Evolutionary conservation across 345 rosid species (phyloP), one percentile per base, ranked within the genome.

Genomic region (Syzygium grande): DNA sequence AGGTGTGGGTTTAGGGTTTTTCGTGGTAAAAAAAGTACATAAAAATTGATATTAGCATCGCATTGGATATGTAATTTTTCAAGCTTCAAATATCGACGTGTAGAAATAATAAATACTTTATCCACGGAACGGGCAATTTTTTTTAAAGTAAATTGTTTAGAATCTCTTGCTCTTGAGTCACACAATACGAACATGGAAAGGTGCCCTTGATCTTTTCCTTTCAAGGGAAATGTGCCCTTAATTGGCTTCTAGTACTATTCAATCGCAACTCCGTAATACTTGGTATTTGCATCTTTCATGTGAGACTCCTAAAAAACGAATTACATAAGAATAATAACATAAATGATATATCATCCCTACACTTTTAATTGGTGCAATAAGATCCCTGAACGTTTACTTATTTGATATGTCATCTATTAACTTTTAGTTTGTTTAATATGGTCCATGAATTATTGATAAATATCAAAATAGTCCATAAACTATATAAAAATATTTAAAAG

Each of bases 371-470:
- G 29, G 29, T 63, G 4, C 5, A n/a, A n/a, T 2, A 0, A 3
- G 15, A 14, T 7, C 0, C 1, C 30, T 13, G 4, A 63, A 59
- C 0, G 27, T 59, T 59, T 4, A 43, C 46, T 43, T 43, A 5
- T 43, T 43, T 43, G 46, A 43, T 43, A 16, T 30, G 0, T 4
- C 43, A 0, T 16, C 11, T 0, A 0, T 16, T 1, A 3, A 30
- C 0, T 65, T 65, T 65, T 30, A 65, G 0, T 30, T 2, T 2
- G 0, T 15, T 30, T 0, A 0, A 65, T 30, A 14, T 30, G 17
- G 29, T 7, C 0, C 2, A 0, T 68, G 9, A 68, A 68, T 17
- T 30, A 17, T 0, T 9, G 2, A 0, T 17, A 34, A 4, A 4
- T 34, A 6, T 65, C 0, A 9, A 34, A 17, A 8, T 2, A 34